These are phyloP conservation scores for Penicillium expansum DNA, from an alignment of 2,329 filamentous ascomycete species.

Conservation along the genomic window DNA sequence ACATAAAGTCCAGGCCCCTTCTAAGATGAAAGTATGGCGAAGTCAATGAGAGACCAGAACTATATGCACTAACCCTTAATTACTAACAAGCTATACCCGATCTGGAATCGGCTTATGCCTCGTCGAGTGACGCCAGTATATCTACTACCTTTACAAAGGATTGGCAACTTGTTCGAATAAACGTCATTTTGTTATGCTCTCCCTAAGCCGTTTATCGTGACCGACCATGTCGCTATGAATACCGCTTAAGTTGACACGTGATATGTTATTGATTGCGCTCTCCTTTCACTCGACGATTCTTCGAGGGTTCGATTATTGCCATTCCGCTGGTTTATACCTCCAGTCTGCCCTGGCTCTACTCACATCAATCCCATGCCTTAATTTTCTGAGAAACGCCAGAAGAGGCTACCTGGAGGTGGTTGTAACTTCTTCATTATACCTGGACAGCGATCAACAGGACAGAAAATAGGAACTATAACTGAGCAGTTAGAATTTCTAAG, in stretches of 20 bases:
- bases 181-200: background rate
- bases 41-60: background rate
- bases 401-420: background rate
- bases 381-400: background rate
- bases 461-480: background rate
- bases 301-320: background rate
- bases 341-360: background rate
- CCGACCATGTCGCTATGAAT: background rate
- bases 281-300: background rate
- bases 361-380: background rate
- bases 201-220: background rate
- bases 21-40: background rate
- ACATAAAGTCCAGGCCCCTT: background rate
- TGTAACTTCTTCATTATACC: background rate
- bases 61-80: background rate
- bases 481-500: background rate
- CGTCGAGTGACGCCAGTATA: background rate
- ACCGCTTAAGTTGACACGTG: background rate
- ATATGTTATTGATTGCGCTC: background rate
- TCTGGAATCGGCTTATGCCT: background rate
- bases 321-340: background rate
- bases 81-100: background rate
- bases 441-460: background rate
- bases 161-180: background rate
- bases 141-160: background rate